Conservation (phyloP, 2,329 filamentous ascomycete genomes). For the Pseudogymnoascus sp. region DNA sequence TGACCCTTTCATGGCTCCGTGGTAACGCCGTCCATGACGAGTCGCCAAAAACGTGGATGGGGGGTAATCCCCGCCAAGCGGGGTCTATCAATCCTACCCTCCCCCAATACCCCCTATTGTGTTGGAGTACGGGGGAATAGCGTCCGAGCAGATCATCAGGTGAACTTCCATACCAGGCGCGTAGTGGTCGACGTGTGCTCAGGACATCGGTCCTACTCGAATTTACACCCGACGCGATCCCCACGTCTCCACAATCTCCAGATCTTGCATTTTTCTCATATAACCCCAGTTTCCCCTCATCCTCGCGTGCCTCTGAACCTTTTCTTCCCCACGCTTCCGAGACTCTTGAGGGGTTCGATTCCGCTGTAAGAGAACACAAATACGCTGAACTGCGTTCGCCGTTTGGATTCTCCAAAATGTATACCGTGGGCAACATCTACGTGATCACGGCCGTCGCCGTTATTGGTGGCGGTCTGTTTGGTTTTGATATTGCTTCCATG, state of each 20-base stretch:
- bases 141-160: slow-evolving; percentile 3
- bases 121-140: slow-evolving; percentile 3
- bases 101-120: not conserved
- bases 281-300: slow-evolving; percentile 2
- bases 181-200: not conserved
- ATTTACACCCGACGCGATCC: not conserved
- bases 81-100: slow-evolving; percentile 1
- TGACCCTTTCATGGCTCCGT: not conserved
- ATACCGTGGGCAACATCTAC: slow-evolving; percentile 23
- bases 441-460: slow-evolving; percentile 27
- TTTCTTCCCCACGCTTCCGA: not conserved
- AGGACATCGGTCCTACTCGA: slow-evolving; percentile 5
- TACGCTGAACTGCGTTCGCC: slow-evolving; percentile 6
- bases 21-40: not conserved
- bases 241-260: not conserved
- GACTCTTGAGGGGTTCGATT: not conserved
- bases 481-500: slow-evolving; percentile 50
- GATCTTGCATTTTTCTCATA: not conserved
- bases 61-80: not conserved
- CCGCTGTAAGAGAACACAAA: not conserved
- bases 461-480: slow-evolving; percentile 23
- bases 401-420: slow-evolving; percentile 15
- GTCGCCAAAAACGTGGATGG: slow-evolving; percentile 1
- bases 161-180: not conserved
- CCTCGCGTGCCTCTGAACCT: not conserved